These are phyloP conservation scores for Tylopilus vinaceipallidus DNA, from an alignment of 768 basidiomycete genomes.

Conservation along the genomic window DNA sequence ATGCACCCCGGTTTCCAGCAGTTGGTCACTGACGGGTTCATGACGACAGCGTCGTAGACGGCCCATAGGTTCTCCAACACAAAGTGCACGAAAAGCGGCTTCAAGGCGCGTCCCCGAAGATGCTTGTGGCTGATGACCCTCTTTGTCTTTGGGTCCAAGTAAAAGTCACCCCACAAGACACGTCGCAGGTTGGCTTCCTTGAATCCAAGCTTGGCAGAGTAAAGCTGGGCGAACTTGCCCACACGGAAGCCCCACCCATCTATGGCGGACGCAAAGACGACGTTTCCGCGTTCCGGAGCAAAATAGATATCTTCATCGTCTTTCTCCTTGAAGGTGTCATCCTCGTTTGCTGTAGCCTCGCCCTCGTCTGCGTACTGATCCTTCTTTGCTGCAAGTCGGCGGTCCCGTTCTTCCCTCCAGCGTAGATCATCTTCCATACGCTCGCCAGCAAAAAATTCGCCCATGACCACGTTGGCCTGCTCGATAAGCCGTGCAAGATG, in stretches of 20 bases:
- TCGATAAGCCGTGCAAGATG: slow-evolving; percentile 93
- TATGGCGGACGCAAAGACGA: slow-evolving; percentile 92
- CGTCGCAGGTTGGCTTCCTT: slow-evolving; percentile 82
- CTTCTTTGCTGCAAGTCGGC: slow-evolving; percentile 73
- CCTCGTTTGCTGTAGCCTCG: slow-evolving; percentile 56
- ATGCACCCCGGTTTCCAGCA: neutral
- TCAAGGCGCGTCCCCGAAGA: slow-evolving; percentile 80
- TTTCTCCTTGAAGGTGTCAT: slow-evolving; percentile 83
- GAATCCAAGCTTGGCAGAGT: slow-evolving; percentile 86
- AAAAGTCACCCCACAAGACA: slow-evolving; percentile 97
- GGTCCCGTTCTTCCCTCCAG: slow-evolving; percentile 91
- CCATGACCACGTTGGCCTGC: slow-evolving; percentile 98
- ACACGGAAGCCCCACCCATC: slow-evolving; percentile 98
- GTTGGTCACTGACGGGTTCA: slow-evolving; percentile 74
- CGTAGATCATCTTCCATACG: slow-evolving; percentile 95
- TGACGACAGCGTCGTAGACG: slow-evolving; percentile 85
- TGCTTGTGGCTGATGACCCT: slow-evolving; percentile 89
- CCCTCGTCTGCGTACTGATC: slow-evolving; percentile 65
- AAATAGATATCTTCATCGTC: slow-evolving; percentile 99
- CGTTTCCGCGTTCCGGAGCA: slow-evolving; percentile 92
- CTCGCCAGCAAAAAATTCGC: slow-evolving; percentile 90
- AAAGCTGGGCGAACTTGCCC: slow-evolving; percentile 90
- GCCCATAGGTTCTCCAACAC: slow-evolving; percentile 97
- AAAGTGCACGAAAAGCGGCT: slow-evolving; percentile 96
- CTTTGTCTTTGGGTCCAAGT: slow-evolving; percentile 94